phyloP scores from a whole-genome alignment of 148 eudicot species.

The Heliamphora exappendiculata region DNA sequence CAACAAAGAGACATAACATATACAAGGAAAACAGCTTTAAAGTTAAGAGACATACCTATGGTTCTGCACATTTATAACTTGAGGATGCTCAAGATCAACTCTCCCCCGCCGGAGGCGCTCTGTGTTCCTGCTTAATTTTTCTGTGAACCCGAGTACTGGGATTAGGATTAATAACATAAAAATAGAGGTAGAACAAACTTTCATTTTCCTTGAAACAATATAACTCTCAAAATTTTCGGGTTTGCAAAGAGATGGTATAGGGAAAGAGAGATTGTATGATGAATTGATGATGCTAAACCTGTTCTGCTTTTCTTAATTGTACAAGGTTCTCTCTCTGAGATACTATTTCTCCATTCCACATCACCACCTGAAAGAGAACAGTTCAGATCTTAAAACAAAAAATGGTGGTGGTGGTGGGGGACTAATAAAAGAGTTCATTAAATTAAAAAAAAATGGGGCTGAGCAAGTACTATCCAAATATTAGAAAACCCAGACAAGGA shows the following conservation, averaged over 20 bases:
- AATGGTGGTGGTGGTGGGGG: not conserved
- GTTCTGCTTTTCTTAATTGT: slow-evolving; percentile 74
- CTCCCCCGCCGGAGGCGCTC: slow-evolving; percentile 46
- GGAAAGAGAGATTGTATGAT: not conserved
- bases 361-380: slow-evolving; percentile 73
- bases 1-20: not conserved
- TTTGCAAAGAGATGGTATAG: no score
- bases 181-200: not conserved
- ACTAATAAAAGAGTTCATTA: not conserved
- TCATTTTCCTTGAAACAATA: no score
- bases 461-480: not conserved
- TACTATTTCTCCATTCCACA: slow-evolving; percentile 69
- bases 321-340: slow-evolving; percentile 75
- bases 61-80: slow-evolving; percentile 83
- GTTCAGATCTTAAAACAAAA: no score
- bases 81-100: slow-evolving; percentile 87
- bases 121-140: slow-evolving; percentile 45
- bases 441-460: not conserved
- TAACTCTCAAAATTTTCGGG: no score
- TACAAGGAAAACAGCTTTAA: not conserved
- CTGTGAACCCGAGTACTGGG: slow-evolving; percentile 28
- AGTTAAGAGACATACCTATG: slow-evolving; percentile 52
- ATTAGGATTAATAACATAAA: not conserved
- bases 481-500: not conserved
- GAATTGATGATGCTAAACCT: slow-evolving; percentile 42